A percentile compares a stretch with the other conserved stretches of the same genome.
Evolutionary conservation across 192 early-diverging fungal species (phyloP).

Genomic region (Geosiphon pyriformis): DNA sequence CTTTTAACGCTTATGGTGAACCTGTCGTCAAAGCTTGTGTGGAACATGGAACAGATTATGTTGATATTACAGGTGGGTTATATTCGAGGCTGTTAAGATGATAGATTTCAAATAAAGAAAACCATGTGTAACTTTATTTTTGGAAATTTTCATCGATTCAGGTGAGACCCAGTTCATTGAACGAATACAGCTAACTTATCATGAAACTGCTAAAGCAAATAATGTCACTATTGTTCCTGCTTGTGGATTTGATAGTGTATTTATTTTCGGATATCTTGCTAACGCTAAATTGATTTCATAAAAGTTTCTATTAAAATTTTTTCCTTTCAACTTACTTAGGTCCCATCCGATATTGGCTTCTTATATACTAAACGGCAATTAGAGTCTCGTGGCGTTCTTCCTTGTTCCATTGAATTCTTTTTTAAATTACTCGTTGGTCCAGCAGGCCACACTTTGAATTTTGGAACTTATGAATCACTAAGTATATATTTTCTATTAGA

Average conservation of each 20-base stretch:
- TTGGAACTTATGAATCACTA: conserved; percentile 60
- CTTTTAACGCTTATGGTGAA: conserved; percentile 67
- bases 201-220: conserved; percentile 57
- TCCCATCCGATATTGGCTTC: conserved; percentile 65
- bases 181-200: conserved; percentile 60
- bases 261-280: conserved; percentile 49
- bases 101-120: no score
- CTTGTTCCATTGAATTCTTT: conserved; percentile 57
- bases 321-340: conserved; percentile 28
- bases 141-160: neutral
- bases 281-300: neutral
- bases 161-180: conserved; percentile 46
- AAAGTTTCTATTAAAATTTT: neutral
- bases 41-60: conserved; percentile 71
- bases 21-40: conserved; percentile 66
- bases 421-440: conserved; percentile 43
- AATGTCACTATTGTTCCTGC: conserved; percentile 69
- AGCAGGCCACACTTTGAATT: conserved; percentile 48
- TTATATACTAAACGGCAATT: conserved; percentile 53
- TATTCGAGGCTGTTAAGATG: neutral
- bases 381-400: conserved; percentile 30
- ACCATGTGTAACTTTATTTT: no score
- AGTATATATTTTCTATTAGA: conserved; percentile 26
- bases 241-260: conserved; percentile 90
- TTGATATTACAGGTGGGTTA: conserved; percentile 85